Evolutionary conservation across 371 early-diverging fungal genomes (phyloP).

Genomic region (Cladochytrium tenue): DNA sequence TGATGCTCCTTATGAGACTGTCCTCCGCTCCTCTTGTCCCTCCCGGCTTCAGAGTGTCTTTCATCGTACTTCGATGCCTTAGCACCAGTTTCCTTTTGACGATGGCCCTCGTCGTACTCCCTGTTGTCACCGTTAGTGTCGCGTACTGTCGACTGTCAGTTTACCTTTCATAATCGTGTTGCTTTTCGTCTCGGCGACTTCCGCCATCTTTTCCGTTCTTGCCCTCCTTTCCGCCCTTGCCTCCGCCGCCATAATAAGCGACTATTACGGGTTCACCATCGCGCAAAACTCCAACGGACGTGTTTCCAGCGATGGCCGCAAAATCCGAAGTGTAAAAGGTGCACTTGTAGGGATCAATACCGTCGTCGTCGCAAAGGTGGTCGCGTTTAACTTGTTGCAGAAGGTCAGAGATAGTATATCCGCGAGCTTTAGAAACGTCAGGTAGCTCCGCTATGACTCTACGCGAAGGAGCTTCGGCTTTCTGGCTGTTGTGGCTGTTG

Average conservation of each 20-base stretch:
- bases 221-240: not conserved
- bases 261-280: constrained; percentile 27
- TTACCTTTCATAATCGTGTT: not conserved
- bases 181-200: not conserved
- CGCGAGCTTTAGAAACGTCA: constrained; percentile 10
- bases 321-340: constrained; percentile 24
- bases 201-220: constrained; percentile 10
- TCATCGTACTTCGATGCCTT: too few relatives aligned
- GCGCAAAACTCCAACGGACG: constrained; percentile 23
- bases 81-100: not conserved
- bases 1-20: not conserved
- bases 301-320: constrained; percentile 19
- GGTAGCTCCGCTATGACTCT: constrained; percentile 27
- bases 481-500: constrained; percentile 6
- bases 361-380: constrained; percentile 28
- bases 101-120: not conserved
- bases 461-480: constrained; percentile 26
- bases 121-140: not conserved
- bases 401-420: constrained; percentile 20
- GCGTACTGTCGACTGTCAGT: not conserved
- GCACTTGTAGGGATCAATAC: constrained; percentile 17
- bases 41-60: constrained; percentile 5
- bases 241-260: constrained; percentile 15
- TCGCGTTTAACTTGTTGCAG: constrained; percentile 25
- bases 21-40: constrained; percentile 1